Conservation (phyloP, 306 rosid genomes). For the Neltuma alba region DNA sequence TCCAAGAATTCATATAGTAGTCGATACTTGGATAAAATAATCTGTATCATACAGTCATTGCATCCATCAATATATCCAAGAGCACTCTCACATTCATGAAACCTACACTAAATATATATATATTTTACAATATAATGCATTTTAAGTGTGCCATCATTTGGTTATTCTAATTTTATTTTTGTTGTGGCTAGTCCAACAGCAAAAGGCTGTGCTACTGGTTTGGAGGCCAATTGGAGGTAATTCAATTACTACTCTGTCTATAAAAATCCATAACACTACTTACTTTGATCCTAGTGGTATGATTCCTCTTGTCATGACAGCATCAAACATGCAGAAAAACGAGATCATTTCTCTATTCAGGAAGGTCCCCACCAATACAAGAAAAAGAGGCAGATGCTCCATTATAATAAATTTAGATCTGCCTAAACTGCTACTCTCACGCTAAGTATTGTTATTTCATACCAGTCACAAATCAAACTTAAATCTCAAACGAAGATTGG, state of each 20-base stretch:
- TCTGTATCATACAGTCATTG: neutral
- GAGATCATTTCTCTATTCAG: neutral
- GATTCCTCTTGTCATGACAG: neutral
- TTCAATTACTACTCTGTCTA: neutral
- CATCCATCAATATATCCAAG: neutral
- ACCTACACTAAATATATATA: neutral
- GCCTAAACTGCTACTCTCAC: neutral
- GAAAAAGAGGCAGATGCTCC: neutral
- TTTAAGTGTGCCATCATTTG: neutral
- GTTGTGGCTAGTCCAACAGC: neutral
- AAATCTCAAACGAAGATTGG: neutral
- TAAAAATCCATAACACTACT: neutral
- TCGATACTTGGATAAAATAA: neutral
- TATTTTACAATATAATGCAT: neutral
- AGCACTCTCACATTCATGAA: neutral
- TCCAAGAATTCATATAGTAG: neutral
- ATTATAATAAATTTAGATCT: neutral
- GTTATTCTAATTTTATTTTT: neutral
- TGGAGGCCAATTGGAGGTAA: neutral
- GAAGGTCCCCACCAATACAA: neutral
- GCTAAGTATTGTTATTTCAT: neutral
- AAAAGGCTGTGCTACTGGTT: neutral
- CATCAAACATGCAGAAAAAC: neutral
- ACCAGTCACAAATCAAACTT: neutral
- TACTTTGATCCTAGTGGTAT: neutral